These are phyloP conservation scores for Arabidopsis arenosa DNA, from an alignment of 345 rosid species.

Conservation along the genomic window DNA sequence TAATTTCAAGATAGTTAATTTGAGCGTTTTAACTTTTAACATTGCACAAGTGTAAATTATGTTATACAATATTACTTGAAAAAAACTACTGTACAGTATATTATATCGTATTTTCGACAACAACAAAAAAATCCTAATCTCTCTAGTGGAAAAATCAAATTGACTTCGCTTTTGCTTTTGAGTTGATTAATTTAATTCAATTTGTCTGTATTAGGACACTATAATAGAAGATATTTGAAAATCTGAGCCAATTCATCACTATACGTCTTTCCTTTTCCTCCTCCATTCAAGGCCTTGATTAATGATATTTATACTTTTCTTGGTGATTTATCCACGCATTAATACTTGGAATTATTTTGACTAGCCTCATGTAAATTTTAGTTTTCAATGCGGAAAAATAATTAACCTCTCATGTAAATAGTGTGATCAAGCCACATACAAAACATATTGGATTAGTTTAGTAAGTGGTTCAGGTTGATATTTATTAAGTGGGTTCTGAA, in stretches of 20 bases:
- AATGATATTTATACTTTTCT: slow-evolving; percentile 17
- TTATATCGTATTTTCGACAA: not conserved
- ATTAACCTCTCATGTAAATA: not conserved
- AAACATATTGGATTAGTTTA: not conserved
- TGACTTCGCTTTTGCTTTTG: slow-evolving; percentile 29
- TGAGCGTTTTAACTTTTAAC: not conserved
- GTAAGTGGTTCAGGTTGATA: not conserved
- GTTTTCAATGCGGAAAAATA: not conserved
- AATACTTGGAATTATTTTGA: not conserved
- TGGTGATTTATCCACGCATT: slow-evolving; percentile 21
- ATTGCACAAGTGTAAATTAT: not conserved
- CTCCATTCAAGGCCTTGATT: slow-evolving; percentile 46
- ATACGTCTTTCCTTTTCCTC: slow-evolving; percentile 34
- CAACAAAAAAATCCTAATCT: not conserved
- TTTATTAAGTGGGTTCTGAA: not conserved
- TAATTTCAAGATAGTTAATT: not conserved
- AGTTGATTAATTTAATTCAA: slow-evolving; percentile 2
- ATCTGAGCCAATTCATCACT: slow-evolving; percentile 26
- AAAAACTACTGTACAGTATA: not conserved
- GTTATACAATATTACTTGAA: not conserved
- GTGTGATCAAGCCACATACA: not conserved
- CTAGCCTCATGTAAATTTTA: not conserved
- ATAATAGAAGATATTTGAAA: slow-evolving; percentile 37
- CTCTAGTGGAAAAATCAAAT: slow-evolving; percentile 31
- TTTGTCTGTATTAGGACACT: slow-evolving; percentile 27